These are phyloP conservation scores for Funneliformis geosporum DNA, from an alignment of 192 early-diverging fungal species.

Conservation along the genomic window DNA sequence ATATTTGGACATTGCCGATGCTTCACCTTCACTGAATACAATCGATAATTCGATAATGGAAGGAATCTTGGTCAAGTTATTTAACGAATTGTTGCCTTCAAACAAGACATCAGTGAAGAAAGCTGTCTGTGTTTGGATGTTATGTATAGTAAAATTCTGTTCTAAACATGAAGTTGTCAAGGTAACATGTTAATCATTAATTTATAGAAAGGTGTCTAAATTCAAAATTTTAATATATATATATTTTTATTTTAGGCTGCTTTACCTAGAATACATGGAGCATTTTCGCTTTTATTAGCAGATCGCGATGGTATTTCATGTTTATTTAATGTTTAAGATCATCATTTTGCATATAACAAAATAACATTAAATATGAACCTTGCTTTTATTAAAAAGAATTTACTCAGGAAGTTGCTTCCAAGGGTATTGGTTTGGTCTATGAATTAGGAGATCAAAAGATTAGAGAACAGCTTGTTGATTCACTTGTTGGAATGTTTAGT, in stretches of 20 bases:
- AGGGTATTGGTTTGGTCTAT: constrained; percentile 81
- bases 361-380: not conserved
- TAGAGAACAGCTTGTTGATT: constrained; percentile 66
- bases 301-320: constrained; percentile 73
- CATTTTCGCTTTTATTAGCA: constrained; percentile 72
- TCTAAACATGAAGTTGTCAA: constrained; percentile 49
- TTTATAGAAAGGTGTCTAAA: not conserved
- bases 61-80: constrained; percentile 51
- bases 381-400: constrained; percentile 53
- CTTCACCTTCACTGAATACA: constrained; percentile 26
- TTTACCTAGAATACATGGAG: constrained; percentile 68
- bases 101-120: constrained; percentile 61
- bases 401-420: constrained; percentile 85
- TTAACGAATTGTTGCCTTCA: constrained; percentile 55
- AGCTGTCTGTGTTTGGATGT: constrained; percentile 75
- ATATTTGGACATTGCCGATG: constrained; percentile 70
- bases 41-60: constrained; percentile 42
- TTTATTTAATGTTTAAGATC: not conserved
- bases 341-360: not conserved
- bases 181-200: constrained; percentile 31
- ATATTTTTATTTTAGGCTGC: constrained; percentile 40
- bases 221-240: not conserved
- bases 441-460: constrained; percentile 74
- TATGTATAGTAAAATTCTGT: constrained; percentile 78
- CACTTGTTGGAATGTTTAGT: constrained; percentile 75